These are phyloP conservation scores for Chenopodium quinoa DNA, from an alignment of 148 eudicot genomes.

Conservation along the genomic window DNA sequence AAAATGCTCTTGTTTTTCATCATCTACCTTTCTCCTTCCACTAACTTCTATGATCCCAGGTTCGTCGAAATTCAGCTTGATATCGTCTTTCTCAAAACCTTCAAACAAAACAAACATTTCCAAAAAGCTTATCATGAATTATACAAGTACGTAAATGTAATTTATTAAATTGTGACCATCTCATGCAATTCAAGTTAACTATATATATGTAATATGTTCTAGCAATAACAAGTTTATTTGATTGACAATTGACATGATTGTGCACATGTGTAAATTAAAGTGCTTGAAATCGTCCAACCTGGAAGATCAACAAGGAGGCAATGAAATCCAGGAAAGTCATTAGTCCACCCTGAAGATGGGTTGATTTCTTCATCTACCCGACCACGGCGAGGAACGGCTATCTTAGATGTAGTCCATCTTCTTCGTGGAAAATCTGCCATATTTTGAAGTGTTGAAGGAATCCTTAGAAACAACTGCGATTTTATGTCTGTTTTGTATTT, in stretches of 20 bases:
- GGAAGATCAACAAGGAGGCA: constrained; percentile 51
- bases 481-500: neutral
- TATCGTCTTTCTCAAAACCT: constrained; percentile 55
- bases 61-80: constrained; percentile 39
- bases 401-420: constrained; percentile 18
- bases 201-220: neutral
- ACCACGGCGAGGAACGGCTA: neutral
- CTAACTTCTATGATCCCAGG: constrained; percentile 34
- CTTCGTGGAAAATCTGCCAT: constrained; percentile 30
- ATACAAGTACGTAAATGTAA: too few relatives aligned
- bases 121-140: too few relatives aligned
- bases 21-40: constrained; percentile 43
- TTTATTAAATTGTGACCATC: too few relatives aligned
- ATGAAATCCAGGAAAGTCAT: constrained; percentile 32
- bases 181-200: too few relatives aligned
- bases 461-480: neutral
- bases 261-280: neutral
- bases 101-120: neutral
- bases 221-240: neutral
- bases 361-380: constrained; percentile 33
- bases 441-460: neutral
- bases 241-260: too few relatives aligned
- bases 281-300: constrained; percentile 30
- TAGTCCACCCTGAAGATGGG: constrained; percentile 49
- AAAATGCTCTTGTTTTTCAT: constrained; percentile 37